Conservation (phyloP, 1,139 yeast species). For the Magnusiomyces paraingens region DNA sequence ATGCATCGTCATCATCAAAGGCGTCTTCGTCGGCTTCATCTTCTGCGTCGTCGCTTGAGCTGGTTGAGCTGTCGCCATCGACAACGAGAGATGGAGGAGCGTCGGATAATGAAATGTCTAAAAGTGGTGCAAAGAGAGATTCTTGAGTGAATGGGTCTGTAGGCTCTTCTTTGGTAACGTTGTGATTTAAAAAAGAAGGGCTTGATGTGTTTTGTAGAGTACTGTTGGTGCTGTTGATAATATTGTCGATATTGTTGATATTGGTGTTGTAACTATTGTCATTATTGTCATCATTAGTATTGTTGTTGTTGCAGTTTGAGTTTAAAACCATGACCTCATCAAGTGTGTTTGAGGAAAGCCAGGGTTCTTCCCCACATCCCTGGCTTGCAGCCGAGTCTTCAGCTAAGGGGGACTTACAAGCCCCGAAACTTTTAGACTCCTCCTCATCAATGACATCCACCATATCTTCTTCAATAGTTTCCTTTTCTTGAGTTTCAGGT, state of each 20-base stretch:
- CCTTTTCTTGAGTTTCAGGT: neutral
- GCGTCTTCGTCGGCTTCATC: neutral
- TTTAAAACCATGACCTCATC: no score
- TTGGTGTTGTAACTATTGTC: no score
- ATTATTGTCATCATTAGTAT: no score
- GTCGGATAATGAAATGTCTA: neutral
- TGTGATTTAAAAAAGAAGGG: neutral
- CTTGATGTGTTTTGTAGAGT: neutral
- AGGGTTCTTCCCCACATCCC: no score
- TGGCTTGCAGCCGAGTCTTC: no score
- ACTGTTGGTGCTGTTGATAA: neutral
- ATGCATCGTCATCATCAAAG: neutral
- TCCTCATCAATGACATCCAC: neutral
- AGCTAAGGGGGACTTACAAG: no score
- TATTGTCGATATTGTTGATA: no score
- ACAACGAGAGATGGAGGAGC: neutral
- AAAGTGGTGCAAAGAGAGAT: neutral
- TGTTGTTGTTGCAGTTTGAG: no score
- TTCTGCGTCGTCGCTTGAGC: neutral
- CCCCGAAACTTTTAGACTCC: neutral
- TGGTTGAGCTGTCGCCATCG: neutral
- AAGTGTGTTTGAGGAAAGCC: no score
- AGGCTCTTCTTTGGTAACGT: neutral
- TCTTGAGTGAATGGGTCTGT: neutral
- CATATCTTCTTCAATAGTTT: neutral